Conservation (phyloP, 805 yeast genomes). For the Limtongia smithiae region DNA sequence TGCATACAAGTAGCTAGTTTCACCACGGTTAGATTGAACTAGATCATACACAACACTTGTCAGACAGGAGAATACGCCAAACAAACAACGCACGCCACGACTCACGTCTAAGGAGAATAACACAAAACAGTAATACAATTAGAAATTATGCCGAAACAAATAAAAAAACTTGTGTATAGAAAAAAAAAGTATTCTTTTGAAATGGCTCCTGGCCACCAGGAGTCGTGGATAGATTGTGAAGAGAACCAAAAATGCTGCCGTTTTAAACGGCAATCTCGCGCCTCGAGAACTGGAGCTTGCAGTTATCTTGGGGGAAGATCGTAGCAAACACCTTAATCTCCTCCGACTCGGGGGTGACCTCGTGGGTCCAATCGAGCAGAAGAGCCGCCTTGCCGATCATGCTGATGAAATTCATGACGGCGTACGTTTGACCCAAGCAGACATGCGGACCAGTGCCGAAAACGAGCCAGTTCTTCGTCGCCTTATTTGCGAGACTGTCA, state of each 20-base stretch:
- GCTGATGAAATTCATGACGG: conserved; percentile 81
- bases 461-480: conserved; percentile 80
- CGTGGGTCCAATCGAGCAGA: conserved; percentile 75
- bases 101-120: no score
- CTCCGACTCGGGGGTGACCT: conserved; percentile 79
- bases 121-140: neutral
- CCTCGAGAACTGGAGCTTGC: conserved; percentile 63
- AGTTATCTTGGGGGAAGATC: conserved; percentile 95
- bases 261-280: conserved; percentile 19
- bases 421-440: conserved; percentile 93
- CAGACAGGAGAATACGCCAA: no score
- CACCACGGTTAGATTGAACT: no score
- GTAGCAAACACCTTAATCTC: conserved; percentile 96
- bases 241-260: neutral
- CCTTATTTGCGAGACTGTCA: conserved; percentile 64
- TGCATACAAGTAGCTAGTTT: no score
- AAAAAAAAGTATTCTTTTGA: neutral
- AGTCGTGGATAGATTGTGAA: neutral
- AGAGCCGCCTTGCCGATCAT: conserved; percentile 88
- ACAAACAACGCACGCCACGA: no score
- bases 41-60: no score
- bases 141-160: neutral
- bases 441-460: conserved; percentile 97
- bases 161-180: neutral
- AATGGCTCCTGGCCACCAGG: no score